Evolutionary conservation across 257 asterid species (phyloP), one percentile per base, ranked within the genome.

Genomic region (Solanum pimpinellifolium): DNA sequence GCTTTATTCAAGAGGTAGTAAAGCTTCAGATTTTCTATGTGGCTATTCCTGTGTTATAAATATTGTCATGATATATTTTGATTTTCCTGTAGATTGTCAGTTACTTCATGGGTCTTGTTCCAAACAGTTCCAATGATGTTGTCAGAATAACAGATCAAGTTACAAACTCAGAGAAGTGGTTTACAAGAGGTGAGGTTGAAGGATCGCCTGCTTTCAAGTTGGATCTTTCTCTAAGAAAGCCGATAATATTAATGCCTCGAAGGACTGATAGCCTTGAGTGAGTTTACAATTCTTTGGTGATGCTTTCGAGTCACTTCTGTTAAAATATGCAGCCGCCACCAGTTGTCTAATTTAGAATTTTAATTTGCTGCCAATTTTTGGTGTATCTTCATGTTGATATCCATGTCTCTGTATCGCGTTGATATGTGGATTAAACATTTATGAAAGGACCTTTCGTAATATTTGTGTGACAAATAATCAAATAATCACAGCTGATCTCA

Each of bases 31-130:
- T 87, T 83, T 75, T 81, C 20, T 69, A 25, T 35, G 77, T 86
- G 39, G 18, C 74, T 83, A 33, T 85, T 65, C 49, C 84, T 42
- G 44, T 78, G 47, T 89, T 25, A 39, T 84, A 62, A 73, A 20
- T 69, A 33, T 72, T 83, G 87, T 80, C 85, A 23, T 74, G 83
- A 66, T 62, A 80, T 68, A n/a, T 47, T 82, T n/a, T 65, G 80
- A 78, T 80, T 83, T 83, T 37, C 86, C 56, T 94, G 86, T 92
- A 97, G 99, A 90, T 95, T 75, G 87, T 93, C 85, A 93, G 98
- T 88, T 97, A 95, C 94, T 95, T 97, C 91, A 93, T 95, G 99
- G 99, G 98, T 83, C 98, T 97, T 87, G 97, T 93, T 89, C 99
- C 99, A 83, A 88, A 88, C 87, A 91, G 89, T 89, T 88, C 97